phyloP scores from a whole-genome alignment of 805 yeast species.

The Wickerhamomyces tratensis region DNA sequence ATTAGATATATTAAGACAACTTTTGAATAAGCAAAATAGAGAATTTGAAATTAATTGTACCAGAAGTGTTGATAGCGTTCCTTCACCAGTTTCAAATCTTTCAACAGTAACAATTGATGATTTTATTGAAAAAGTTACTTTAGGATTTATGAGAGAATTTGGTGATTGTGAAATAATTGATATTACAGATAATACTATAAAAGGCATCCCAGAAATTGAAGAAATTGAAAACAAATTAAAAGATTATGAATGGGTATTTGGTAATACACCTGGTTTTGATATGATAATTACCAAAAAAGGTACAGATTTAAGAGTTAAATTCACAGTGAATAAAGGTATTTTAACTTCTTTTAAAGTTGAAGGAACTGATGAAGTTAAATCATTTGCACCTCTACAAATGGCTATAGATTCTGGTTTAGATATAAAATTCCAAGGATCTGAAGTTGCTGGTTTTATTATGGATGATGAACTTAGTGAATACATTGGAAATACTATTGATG shows the following conservation, averaged over 20 bases:
- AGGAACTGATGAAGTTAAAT: conserved; percentile 24
- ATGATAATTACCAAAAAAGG: conserved; percentile 32
- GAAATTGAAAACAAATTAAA: conserved; percentile 29
- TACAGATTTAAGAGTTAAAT: conserved; percentile 23
- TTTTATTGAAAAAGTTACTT: conserved; percentile 30
- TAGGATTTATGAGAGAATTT: conserved; percentile 20
- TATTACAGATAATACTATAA: conserved; percentile 17
- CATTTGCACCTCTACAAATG: conserved; percentile 14
- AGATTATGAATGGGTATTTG: conserved; percentile 69
- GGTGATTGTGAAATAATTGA: conserved; percentile 14
- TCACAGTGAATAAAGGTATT: conserved; percentile 43
- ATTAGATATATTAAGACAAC: conserved; percentile 45
- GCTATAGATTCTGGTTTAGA: conserved; percentile 19
- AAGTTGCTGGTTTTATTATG: conserved; percentile 33
- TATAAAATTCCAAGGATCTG: conserved; percentile 31
- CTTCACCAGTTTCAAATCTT: conserved; percentile 69
- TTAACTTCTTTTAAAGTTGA: conserved; percentile 19
- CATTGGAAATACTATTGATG: conserved; percentile 37
- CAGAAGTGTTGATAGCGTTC: conserved; percentile 64
- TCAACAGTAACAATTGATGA: conserved; percentile 28
- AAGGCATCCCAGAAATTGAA: conserved; percentile 20
- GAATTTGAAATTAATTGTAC: conserved; percentile 30
- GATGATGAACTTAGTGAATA: conserved; percentile 35
- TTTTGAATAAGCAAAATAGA: conserved; percentile 40
- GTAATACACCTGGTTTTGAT: conserved; percentile 66